Evolutionary conservation across 805 yeast species (phyloP), one percentile per base, ranked within the genome.

Genomic region (Candida ipomoeae): DNA sequence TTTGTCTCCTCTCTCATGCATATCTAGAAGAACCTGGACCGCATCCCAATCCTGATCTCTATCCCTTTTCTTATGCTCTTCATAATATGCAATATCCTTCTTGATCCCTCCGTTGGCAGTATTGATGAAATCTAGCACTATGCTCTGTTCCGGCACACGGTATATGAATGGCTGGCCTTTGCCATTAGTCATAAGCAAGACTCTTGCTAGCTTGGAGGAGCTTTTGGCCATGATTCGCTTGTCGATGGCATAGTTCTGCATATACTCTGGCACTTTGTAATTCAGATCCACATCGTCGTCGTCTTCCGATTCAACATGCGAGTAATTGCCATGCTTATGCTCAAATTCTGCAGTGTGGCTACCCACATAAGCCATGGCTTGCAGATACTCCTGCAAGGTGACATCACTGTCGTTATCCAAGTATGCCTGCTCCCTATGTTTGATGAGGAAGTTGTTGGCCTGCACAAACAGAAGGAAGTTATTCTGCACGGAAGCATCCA

Each of bases 111-210:
- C 21, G 20, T 79, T 29, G 77, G 80, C 32, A 11, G 21, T 45
- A 18, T 78, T 78, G 33, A 85, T 63, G 60, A 89, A 89, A 63
- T 88, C 92, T 32, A 87, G 66, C 39, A 85, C 66, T 5, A 89
- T 75, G 59, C 85, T 83, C 40, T 76, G 75, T 55, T 86, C 94
- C 1, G 89, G 87, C 4, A 89, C 64, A 49, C 85, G 70, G 65
- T 83, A 85, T 0, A 87, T 74, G 34, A 79, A 74, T 34, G 80
- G 75, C 33, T 70, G 67, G 61, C 38, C 63, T 58, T 40, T 52
- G 10, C 53, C 54, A 39, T 52, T 54, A 17, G 61, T 56, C 52
- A 57, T 51, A 21, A 48, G 41, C 21, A 59, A 54, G 14, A 59
- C 31, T 29, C 46, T 44, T 14, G 55, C 44, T 32, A 52, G 54